Conservation (phyloP, 352 stramenopile species). For the Pythium dissotocum region DNA sequence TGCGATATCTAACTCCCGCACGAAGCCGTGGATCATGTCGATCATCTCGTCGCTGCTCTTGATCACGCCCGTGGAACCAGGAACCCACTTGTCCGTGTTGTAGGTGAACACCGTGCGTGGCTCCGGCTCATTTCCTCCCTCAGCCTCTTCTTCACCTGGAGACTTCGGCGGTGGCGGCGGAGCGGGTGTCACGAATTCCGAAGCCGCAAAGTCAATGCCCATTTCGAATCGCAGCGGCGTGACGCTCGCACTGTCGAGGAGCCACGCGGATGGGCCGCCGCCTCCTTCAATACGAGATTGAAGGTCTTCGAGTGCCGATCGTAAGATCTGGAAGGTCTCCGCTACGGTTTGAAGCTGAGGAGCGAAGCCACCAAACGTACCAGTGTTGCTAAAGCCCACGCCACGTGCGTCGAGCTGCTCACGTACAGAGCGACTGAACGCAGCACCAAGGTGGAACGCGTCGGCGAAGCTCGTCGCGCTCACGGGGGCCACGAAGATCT, state of each 20-base stretch:
- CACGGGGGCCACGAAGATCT: constrained; percentile 56
- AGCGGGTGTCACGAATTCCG: constrained; percentile 44
- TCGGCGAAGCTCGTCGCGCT: constrained; percentile 61
- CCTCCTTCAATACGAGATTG: constrained; percentile 30
- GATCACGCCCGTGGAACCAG: constrained; percentile 40
- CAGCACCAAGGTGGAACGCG: constrained; percentile 54
- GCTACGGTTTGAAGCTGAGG: constrained; percentile 58
- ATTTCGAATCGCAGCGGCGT: constrained; percentile 52
- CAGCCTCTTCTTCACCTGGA: constrained; percentile 10
- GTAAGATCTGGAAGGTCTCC: constrained; percentile 63
- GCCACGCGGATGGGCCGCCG: constrained; percentile 24
- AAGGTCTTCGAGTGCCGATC: constrained; percentile 48
- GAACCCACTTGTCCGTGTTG: constrained; percentile 70
- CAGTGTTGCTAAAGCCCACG: constrained; percentile 60
- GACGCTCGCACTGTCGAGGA: constrained; percentile 35
- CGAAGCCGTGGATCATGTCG: constrained; percentile 49
- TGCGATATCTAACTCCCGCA: constrained; percentile 55
- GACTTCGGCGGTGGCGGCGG: constrained; percentile 7
- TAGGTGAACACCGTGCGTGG: constrained; percentile 39
- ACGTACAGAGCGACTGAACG: constrained; percentile 44
- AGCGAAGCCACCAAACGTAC: constrained; percentile 59
- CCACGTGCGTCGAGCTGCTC: constrained; percentile 51
- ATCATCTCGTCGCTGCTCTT: constrained; percentile 69
- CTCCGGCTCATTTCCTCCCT: background rate
- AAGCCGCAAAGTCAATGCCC: constrained; percentile 65